Evolutionary conservation across 805 yeast species (phyloP).

Genomic region (Nakazawaea holstii): DNA sequence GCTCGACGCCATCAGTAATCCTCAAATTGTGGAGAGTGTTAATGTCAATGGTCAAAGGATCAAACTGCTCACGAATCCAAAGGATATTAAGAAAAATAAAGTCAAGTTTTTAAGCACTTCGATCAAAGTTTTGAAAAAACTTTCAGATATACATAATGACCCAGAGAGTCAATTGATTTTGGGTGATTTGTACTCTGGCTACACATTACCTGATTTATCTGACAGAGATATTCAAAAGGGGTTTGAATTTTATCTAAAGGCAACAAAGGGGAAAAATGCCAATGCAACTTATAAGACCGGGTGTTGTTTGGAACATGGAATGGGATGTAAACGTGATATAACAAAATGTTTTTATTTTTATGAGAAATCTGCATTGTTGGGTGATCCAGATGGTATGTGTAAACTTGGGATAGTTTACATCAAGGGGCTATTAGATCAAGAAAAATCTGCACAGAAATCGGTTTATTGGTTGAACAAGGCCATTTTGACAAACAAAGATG

Average conservation of each 20-base stretch:
- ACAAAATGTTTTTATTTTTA: constrained; percentile 49
- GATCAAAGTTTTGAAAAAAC: constrained; percentile 51
- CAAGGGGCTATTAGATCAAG: constrained; percentile 38
- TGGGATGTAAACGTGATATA: constrained; percentile 40
- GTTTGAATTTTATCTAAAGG: constrained; percentile 51
- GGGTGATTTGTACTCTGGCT: constrained; percentile 56
- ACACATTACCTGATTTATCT: constrained; percentile 39
- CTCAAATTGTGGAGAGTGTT: constrained; percentile 36
- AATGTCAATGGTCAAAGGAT: constrained; percentile 41
- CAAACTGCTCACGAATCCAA: constrained; percentile 31
- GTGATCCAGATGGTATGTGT: constrained; percentile 65
- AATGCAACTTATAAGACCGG: constrained; percentile 66
- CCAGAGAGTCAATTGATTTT: constrained; percentile 54
- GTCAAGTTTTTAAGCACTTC: constrained; percentile 54
- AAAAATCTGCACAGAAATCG: constrained; percentile 35
- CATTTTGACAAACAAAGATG: background rate
- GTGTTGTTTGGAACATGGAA: constrained; percentile 64
- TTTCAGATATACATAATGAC: constrained; percentile 41
- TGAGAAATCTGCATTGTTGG: constrained; percentile 54
- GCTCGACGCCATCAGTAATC: constrained; percentile 39
- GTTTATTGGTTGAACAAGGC: constrained; percentile 46
- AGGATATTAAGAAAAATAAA: constrained; percentile 44
- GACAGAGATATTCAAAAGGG: constrained; percentile 57
- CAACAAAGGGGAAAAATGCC: constrained; percentile 53
- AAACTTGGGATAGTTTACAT: constrained; percentile 63